These are phyloP conservation scores for Centella asiatica DNA, from an alignment of 129 eudicot species.

Conservation along the genomic window DNA sequence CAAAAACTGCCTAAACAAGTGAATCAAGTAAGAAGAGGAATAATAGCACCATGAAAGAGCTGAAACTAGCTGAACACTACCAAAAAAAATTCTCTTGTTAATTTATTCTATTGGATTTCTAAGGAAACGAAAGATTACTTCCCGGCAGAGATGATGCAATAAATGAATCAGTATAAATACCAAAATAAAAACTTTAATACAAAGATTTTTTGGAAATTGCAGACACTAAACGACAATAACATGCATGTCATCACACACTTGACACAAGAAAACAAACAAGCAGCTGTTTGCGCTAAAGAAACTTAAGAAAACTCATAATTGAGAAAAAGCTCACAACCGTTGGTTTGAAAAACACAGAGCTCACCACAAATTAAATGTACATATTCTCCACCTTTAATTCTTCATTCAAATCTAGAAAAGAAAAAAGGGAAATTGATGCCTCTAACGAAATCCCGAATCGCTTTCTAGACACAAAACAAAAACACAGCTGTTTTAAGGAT, in stretches of 20 bases:
- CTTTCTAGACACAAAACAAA: not conserved
- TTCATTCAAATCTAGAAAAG: not conserved
- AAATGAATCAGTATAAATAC: not conserved
- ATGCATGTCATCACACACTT: conserved; percentile 9
- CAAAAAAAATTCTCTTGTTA: not conserved
- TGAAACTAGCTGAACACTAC: not conserved
- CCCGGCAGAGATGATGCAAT: not conserved
- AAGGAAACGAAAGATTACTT: not conserved
- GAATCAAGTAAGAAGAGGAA: not conserved
- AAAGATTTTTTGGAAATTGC: not conserved
- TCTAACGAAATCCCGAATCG: not conserved
- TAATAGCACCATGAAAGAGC: conserved; percentile 4
- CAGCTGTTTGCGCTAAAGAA: not conserved
- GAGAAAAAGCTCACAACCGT: not conserved
- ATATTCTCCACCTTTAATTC: not conserved
- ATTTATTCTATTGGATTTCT: not conserved
- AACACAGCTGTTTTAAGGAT: conserved; percentile 3
- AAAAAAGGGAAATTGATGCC: not conserved
- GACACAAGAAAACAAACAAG: not conserved
- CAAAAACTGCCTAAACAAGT: not conserved
- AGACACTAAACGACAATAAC: conserved; percentile 12
- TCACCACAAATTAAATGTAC: conserved; percentile 1
- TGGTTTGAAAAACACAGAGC: not conserved
- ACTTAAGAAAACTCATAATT: not conserved
- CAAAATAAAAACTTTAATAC: not conserved